phyloP scores from a whole-genome alignment of 2,329 filamentous ascomycete genomes.

The Gaeumannomyces tritici region DNA sequence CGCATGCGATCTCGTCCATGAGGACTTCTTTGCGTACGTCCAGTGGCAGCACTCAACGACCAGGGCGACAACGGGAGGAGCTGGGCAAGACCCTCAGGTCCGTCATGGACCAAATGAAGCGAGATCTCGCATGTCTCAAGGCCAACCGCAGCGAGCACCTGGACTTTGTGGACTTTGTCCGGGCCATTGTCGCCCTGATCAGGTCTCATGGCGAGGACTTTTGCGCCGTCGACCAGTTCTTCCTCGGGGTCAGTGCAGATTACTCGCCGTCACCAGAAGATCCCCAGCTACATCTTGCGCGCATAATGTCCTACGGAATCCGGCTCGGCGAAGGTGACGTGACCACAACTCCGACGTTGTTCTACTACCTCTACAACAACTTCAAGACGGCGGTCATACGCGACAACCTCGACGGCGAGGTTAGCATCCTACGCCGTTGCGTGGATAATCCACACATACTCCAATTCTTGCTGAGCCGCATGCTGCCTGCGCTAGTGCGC shows the following conservation, averaged over 20 bases:
- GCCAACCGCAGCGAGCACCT: constrained; percentile 28
- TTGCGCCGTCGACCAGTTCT: constrained; percentile 44
- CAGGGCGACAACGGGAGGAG: constrained; percentile 13
- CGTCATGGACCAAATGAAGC: constrained; percentile 45
- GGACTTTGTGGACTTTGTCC: constrained; percentile 40
- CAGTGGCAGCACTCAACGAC: constrained; percentile 18
- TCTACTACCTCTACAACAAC: constrained; percentile 47
- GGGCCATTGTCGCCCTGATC: constrained; percentile 41
- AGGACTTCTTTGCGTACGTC: constrained; percentile 33
- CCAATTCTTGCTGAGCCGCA: constrained; percentile 37
- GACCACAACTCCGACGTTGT: constrained; percentile 37
- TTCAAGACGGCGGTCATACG: constrained; percentile 45
- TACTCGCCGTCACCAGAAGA: constrained; percentile 47
- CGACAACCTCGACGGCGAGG: constrained; percentile 35
- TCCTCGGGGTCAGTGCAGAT: constrained; percentile 44
- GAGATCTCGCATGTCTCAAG: constrained; percentile 32
- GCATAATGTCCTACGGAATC: constrained; percentile 45
- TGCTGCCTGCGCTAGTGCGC: constrained; percentile 43
- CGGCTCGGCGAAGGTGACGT: constrained; percentile 42
- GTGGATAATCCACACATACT: constrained; percentile 35
- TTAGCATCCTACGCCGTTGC: constrained; percentile 33
- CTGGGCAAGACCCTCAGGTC: constrained; percentile 32
- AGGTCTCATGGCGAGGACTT: constrained; percentile 44
- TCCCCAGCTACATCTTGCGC: constrained; percentile 45
- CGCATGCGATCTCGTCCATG: constrained; percentile 39